These are phyloP conservation scores for Secale cereale DNA, from an alignment of 176 grass and related monocot species.

Conservation along the genomic window DNA sequence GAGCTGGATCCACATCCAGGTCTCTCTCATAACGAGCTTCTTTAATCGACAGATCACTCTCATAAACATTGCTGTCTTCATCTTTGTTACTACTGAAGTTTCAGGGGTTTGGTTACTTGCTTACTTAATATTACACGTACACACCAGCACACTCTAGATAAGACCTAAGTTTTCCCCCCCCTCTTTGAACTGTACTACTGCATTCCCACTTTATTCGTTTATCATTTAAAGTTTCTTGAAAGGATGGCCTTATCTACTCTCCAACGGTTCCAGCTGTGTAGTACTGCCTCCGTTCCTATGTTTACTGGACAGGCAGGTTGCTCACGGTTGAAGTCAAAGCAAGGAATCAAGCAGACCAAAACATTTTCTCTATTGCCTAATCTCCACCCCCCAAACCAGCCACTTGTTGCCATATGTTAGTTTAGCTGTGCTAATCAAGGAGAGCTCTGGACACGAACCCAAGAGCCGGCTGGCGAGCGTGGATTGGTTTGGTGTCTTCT, in stretches of 20 bases:
- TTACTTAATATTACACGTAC: not conserved
- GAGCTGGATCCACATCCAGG: not conserved
- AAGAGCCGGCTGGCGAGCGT: not conserved
- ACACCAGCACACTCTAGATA: not conserved
- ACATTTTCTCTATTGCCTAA: constrained; percentile 16
- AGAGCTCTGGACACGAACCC: not conserved
- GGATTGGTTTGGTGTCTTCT: constrained; percentile 30
- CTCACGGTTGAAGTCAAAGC: not conserved
- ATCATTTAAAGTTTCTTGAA: constrained; percentile 21
- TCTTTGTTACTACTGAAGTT: not conserved
- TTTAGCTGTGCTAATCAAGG: constrained; percentile 30
- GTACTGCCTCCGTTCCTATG: not conserved
- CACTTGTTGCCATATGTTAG: constrained; percentile 11
- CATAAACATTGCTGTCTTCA: not conserved
- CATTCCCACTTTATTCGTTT: constrained; percentile 30
- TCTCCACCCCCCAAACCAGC: not conserved
- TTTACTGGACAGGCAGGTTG: constrained; percentile 35
- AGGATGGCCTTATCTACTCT: constrained; percentile 25
- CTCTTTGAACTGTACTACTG: not conserved
- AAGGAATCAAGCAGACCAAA: constrained; percentile 5
- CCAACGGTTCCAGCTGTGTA: constrained; percentile 14
- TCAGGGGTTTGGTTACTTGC: constrained; percentile 2
- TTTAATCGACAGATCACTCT: constrained; percentile 10
- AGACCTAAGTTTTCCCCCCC: constrained; percentile 17
- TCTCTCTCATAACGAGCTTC: constrained; percentile 11